Evolutionary conservation across 1,139 yeast genomes (phyloP), one percentile per base, ranked within the genome.

Genomic region (Suzukiozyma palmioleophila): DNA sequence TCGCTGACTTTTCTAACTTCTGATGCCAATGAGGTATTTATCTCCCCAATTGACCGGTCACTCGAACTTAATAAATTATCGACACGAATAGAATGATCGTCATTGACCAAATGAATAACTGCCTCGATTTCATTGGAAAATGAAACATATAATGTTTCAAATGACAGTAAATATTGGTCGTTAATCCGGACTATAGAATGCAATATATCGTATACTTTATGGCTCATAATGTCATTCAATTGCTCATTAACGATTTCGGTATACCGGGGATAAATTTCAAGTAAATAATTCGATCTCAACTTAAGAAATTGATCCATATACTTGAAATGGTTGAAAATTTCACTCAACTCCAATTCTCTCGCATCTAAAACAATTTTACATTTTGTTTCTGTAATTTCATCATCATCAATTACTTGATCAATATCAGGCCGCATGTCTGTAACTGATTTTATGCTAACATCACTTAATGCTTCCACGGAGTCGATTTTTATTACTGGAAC

Each of bases 21-120:
- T 39, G 87, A 62, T 25, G 89, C 78, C 38, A 87, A 64, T 1
- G 94, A 83, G 0, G 96, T 88, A 57, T 84, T 86, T 44, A 88
- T 83, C 53, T 86, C 95, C 47, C 92, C 85, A 42, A 84, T 76
- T 16, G 86, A 75, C 45, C 95, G 69, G 58, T 88, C 96, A 40
- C 90, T 80, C 33, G 75, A 70, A 16, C 84, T 78, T 32, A 88
- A 66, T 41, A 87, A 60, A 33, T 77, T 77, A 52, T 88, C 96
- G 37, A 83, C 72, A 38, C 69, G 62, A n/a, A 78, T 56, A 1
- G 75, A 65, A 43, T 69, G 65, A 22, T 62, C 70, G 39, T 74
- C 75, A 44, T 67, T 67, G 15, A 64, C 66, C 45, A 64, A 47
- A 38, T 65, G 71, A 22, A 62, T 53, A n/a, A 69, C 56, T 3